Base-by-base conservation (phyloP, 2,329 filamentous ascomycete genomes). In the Cephalotrichum gorgonifer region DNA sequence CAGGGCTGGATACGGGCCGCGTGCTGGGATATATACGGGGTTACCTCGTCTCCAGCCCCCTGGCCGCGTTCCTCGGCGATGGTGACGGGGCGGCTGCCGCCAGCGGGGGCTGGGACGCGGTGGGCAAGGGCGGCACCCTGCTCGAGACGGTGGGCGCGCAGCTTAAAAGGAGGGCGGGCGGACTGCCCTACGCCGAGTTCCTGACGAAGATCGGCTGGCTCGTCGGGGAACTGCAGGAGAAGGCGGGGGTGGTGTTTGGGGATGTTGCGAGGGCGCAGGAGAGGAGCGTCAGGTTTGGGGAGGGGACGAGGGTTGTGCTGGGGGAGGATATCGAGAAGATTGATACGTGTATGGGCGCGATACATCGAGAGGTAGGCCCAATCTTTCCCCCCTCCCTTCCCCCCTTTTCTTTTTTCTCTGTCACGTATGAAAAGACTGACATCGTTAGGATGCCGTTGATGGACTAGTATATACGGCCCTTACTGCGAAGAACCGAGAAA, bases 21-120 rank as follows among this genome's bases (percentile, higher is more conserved):
- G 80, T 94, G 1, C 64, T 95, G 8, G 75, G 79, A 1, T 96
- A 96, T 60, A 85, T 97, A 33, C 76, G 85, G 55, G 76, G 78
- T 26, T 82, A 83, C 31, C 71, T 95, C 54, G 76, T 72, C 1
- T 72, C 73, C 30, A 89, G 83, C 56, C 81, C 81, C 5, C 67
- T 94, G 4, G 71, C 73, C 22, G 63, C 75, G 8, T 88, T 80
- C 57, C 76, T 87, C 45, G 66, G 67, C 49, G 71, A 72, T 12
- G 48, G 52, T 26, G 38, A 42, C 2, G 52, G 49, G n/a, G 52
- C 49, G 33, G 51, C 30, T 1, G 14, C 45, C 15, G 23, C 27
- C 4, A 20, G 22, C n/a, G 31, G 47, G 2, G 47, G 44, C 28
- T 49, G 47, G 47, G 47, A 49, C 17, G 47, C n/a, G 1, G 28